phyloP scores from a whole-genome alignment of 2,329 filamentous ascomycete genomes.

The Cladosporium sp. region DNA sequence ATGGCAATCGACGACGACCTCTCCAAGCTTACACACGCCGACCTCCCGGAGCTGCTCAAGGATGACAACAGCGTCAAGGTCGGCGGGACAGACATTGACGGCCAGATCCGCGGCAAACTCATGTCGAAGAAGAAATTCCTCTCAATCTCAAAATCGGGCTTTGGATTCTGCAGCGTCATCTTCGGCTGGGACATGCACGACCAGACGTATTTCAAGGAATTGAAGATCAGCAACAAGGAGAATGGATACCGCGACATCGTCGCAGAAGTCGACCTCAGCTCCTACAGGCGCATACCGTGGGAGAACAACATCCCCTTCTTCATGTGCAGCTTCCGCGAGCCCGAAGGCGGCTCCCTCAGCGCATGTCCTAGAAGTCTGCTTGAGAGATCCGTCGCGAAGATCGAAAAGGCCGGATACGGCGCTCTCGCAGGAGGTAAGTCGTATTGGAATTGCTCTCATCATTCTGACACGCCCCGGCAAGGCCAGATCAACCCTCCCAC shows the following conservation, averaged over 20 bases:
- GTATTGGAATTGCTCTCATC: not conserved
- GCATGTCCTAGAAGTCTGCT: conserved; percentile 78
- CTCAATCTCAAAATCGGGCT: conserved; percentile 72
- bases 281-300: conserved; percentile 84
- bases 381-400: conserved; percentile 62
- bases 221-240: conserved; percentile 82
- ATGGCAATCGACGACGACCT: conserved; percentile 34
- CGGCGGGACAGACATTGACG: conserved; percentile 82
- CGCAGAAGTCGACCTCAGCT: conserved; percentile 72
- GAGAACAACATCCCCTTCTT: conserved; percentile 84
- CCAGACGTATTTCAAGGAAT: conserved; percentile 78
- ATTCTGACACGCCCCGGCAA: not conserved
- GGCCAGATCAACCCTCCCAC: not conserved
- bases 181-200: conserved; percentile 99
- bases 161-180: conserved; percentile 91
- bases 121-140: conserved; percentile 92
- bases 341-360: conserved; percentile 66
- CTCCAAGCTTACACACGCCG: conserved; percentile 54
- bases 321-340: conserved; percentile 77
- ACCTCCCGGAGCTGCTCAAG: conserved; percentile 63
- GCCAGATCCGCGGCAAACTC: conserved; percentile 81
- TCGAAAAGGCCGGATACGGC: conserved; percentile 65
- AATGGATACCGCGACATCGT: conserved; percentile 87
- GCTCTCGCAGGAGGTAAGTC: conserved; percentile 83
- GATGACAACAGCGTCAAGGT: conserved; percentile 79